A percentile compares a stretch with the other conserved stretches of the same genome.
phyloP scores from a whole-genome alignment of 2,329 filamentous ascomycete genomes.

The Myotisia sp. region DNA sequence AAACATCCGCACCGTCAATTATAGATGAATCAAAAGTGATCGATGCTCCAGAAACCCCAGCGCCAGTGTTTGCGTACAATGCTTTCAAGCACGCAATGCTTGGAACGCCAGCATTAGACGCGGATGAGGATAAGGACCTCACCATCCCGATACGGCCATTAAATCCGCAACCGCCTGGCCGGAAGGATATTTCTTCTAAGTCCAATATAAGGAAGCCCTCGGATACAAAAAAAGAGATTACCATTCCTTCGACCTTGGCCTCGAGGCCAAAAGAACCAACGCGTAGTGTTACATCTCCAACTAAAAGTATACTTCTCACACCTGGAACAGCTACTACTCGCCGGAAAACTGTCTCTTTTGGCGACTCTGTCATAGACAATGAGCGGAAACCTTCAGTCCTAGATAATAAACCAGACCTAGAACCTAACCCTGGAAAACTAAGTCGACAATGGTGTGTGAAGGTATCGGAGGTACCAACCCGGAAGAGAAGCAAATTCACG shows the following conservation, averaged over 20 bases:
- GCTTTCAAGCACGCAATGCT: conserved; percentile 44
- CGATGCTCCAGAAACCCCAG: conserved; percentile 50
- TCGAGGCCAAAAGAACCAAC: conserved; percentile 10
- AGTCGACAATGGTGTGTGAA: conserved; percentile 20
- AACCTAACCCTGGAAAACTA: conserved; percentile 31
- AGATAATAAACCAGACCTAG: conserved; percentile 32
- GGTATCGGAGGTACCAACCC: conserved; percentile 3
- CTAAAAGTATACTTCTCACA: conserved; percentile 51
- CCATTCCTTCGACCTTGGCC: conserved; percentile 4
- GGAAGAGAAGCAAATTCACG: conserved; percentile 27
- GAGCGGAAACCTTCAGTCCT: conserved; percentile 36
- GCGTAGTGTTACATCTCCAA: conserved; percentile 34
- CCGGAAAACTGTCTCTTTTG: conserved; percentile 49
- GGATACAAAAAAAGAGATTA: conserved; percentile 2
- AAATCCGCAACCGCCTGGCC: conserved; percentile 6
- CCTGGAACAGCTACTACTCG: conserved; percentile 44
- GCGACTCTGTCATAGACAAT: conserved; percentile 42
- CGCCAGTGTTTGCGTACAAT: conserved; percentile 52
- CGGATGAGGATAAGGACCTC: conserved; percentile 23
- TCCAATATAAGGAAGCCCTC: conserved; percentile 14
- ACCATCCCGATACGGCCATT: conserved; percentile 12
- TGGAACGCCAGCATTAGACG: conserved; percentile 45
- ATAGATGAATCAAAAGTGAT: conserved; percentile 18
- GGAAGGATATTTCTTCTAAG: conserved; percentile 6
- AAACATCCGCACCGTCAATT: conserved; percentile 5